Evolutionary conservation across 352 stramenopile genomes (phyloP).

Genomic region (Pythium monospermum): DNA sequence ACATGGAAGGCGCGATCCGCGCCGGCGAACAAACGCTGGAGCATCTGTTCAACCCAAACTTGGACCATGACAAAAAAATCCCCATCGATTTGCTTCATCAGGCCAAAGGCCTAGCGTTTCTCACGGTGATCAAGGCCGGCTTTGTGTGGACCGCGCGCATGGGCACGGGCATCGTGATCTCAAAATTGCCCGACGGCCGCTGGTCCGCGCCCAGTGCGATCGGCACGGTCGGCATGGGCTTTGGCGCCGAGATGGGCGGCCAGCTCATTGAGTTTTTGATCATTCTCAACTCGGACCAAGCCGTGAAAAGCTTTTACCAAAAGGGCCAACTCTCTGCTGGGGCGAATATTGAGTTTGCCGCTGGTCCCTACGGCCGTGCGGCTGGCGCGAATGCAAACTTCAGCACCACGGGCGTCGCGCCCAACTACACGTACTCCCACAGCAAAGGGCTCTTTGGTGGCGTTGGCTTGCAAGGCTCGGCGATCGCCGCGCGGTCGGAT

Average conservation of each 20-base stretch:
- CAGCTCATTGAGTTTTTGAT: constrained; percentile 88
- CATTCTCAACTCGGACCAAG: constrained; percentile 92
- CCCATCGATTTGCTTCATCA: constrained; percentile 87
- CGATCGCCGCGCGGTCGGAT: constrained; percentile 67
- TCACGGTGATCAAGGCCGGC: constrained; percentile 90
- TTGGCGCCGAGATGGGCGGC: constrained; percentile 69
- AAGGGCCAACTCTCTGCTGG: constrained; percentile 79
- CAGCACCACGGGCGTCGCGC: constrained; percentile 62
- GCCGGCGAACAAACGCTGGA: constrained; percentile 88
- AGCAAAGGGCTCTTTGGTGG: constrained; percentile 86
- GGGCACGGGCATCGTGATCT: constrained; percentile 91
- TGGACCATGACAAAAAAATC: constrained; percentile 86
- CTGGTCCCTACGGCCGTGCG: constrained; percentile 71
- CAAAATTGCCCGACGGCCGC: constrained; percentile 89
- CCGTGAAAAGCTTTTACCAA: constrained; percentile 89
- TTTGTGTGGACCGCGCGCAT: constrained; percentile 86
- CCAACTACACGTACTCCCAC: constrained; percentile 88
- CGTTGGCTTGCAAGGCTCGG: constrained; percentile 73
- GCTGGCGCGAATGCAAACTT: constrained; percentile 75
- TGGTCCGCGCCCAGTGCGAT: constrained; percentile 96
- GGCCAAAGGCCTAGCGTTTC: constrained; percentile 88
- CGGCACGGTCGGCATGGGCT: constrained; percentile 87
- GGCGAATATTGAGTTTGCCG: constrained; percentile 79
- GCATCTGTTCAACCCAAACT: constrained; percentile 86
- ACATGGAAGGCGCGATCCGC: constrained; percentile 88